Percentiles rank a stretch among this genome's conserved stretches.
phyloP scores from a whole-genome alignment of 805 yeast genomes.

The Candida berthetii region DNA sequence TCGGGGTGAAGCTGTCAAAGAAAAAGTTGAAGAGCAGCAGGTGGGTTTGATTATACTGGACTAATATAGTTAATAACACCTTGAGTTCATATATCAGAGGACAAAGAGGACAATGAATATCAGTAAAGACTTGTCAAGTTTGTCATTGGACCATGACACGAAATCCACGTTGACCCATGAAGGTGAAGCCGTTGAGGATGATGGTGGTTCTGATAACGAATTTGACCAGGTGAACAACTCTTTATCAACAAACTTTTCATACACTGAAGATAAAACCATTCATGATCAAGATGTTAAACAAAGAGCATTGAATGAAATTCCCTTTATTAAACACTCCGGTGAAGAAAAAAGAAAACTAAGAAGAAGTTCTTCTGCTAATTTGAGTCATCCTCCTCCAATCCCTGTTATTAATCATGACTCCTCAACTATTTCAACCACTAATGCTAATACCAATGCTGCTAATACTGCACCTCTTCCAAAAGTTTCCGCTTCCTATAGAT shows the following conservation, averaged over 20 bases:
- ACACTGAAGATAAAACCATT: slow-evolving; percentile 57
- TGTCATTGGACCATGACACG: background rate
- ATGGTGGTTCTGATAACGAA: slow-evolving; percentile 12
- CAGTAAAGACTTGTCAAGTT: slow-evolving; percentile 2
- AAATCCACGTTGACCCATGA: background rate
- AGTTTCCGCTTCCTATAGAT: slow-evolving; percentile 27
- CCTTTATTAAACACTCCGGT: slow-evolving; percentile 21
- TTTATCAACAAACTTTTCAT: slow-evolving; percentile 50
- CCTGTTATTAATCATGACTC: slow-evolving; percentile 16
- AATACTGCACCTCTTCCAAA: slow-evolving; percentile 11
- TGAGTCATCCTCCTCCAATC: slow-evolving; percentile 32
- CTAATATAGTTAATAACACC: no score
- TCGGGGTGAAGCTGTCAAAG: no score
- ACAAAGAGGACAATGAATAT: no score
- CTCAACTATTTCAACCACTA: slow-evolving; percentile 18
- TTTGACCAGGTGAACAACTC: slow-evolving; percentile 15
- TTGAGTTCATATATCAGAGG: no score
- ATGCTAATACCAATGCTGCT: slow-evolving; percentile 21
- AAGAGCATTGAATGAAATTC: slow-evolving; percentile 43
- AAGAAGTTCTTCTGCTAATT: slow-evolving; percentile 29
- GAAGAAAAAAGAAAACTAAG: slow-evolving; percentile 19
- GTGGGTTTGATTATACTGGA: no score
- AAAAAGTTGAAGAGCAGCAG: no score
- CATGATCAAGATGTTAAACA: slow-evolving; percentile 64
- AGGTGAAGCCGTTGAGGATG: slow-evolving; percentile 1